Conservation (phyloP, 352 stramenopile species). For the Phytophthora idaei region DNA sequence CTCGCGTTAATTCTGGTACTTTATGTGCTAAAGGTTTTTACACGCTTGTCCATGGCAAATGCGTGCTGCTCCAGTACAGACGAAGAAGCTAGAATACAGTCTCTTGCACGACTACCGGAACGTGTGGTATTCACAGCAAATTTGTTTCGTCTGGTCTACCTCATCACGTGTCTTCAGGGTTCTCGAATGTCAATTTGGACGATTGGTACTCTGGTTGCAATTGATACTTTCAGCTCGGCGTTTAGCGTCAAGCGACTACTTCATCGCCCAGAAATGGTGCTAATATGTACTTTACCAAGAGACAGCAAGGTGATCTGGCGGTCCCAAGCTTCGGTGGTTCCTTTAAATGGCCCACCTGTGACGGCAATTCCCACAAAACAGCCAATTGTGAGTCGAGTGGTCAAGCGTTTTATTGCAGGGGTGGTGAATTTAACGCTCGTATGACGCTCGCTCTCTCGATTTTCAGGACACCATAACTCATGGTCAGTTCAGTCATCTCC, state of each 20-base stretch:
- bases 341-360: not conserved
- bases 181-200: slow-evolving; percentile 14
- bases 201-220: not conserved
- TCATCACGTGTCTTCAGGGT: slow-evolving; percentile 19
- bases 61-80: not conserved
- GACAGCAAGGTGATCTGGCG: not conserved
- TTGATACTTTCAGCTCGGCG: slow-evolving; percentile 8
- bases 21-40: not conserved
- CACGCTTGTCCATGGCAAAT: not conserved
- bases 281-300: not conserved
- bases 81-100: not conserved
- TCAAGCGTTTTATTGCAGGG: not conserved
- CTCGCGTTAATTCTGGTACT: not conserved
- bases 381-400: not conserved
- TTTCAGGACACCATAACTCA: not conserved
- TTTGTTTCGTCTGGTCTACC: slow-evolving; percentile 9
- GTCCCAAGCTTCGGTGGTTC: not conserved
- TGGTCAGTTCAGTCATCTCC: not conserved
- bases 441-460: not conserved
- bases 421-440: not conserved
- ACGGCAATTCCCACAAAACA: not conserved
- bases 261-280: not conserved
- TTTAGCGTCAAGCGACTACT: slow-evolving; percentile 3
- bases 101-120: not conserved
- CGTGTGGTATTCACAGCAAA: not conserved